A percentile compares a stretch with the other conserved stretches of the same genome.
phyloP scores from a whole-genome alignment of 768 basidiomycete genomes.

The Auricularia auricula-judae region DNA sequence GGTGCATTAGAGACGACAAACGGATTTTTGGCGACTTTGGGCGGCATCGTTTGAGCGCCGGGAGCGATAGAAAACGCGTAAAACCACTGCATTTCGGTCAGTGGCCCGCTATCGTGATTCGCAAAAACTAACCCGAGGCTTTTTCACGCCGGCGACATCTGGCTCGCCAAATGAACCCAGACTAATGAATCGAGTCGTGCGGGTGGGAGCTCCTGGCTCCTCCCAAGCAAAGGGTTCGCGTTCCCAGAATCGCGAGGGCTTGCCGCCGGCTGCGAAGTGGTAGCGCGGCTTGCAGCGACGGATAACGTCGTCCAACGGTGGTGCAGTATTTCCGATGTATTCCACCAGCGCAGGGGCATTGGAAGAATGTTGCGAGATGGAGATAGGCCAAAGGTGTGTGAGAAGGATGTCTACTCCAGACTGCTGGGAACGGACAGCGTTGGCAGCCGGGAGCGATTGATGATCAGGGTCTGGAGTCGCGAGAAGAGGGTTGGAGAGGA shows the following conservation, averaged over 20 bases:
- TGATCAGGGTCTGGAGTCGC: slow-evolving; percentile 35
- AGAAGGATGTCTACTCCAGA: slow-evolving; percentile 73
- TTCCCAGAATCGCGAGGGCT: slow-evolving; percentile 84
- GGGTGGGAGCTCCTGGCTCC: slow-evolving; percentile 38
- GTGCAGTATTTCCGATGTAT: slow-evolving; percentile 21
- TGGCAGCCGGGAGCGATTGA: slow-evolving; percentile 56
- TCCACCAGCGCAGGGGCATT: slow-evolving; percentile 28
- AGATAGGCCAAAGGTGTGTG: slow-evolving; percentile 65
- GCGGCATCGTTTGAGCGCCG: slow-evolving; percentile 33
- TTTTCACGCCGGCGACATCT: slow-evolving; percentile 48
- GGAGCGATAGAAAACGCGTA: slow-evolving; percentile 88
- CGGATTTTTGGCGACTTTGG: slow-evolving; percentile 63
- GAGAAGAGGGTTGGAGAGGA: slow-evolving; percentile 53
- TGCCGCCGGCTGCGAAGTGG: slow-evolving; percentile 63
- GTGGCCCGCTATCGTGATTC: neutral
- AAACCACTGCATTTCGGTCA: slow-evolving; percentile 60
- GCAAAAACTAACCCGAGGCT: slow-evolving; percentile 60
- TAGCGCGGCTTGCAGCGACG: slow-evolving; percentile 71
- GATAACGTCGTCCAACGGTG: slow-evolving; percentile 55
- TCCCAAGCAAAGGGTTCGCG: slow-evolving; percentile 86
- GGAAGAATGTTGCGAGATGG: slow-evolving; percentile 50
- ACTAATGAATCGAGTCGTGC: slow-evolving; percentile 72
- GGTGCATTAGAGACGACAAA: slow-evolving; percentile 34
- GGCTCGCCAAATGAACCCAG: slow-evolving; percentile 75
- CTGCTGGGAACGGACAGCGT: slow-evolving; percentile 46